Evolutionary conservation across 1,139 yeast species (phyloP).

Genomic region (Saccharomyces hybrid): DNA sequence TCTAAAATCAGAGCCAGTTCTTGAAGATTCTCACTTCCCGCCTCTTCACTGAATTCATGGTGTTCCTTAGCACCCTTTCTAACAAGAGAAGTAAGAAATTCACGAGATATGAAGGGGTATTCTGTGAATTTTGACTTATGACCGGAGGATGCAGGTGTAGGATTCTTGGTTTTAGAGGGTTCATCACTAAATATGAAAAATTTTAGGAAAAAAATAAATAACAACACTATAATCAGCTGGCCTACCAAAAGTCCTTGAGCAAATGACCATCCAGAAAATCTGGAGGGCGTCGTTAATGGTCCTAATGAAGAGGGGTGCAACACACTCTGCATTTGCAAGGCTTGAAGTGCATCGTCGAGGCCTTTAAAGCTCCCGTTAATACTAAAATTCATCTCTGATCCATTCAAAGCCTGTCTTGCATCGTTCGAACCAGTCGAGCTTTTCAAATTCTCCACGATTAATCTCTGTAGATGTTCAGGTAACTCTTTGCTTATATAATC

Average conservation of each 20-base stretch:
- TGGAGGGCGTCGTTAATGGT: background rate
- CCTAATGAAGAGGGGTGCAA: background rate
- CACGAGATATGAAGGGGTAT: slow-evolving; percentile 27
- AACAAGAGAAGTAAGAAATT: slow-evolving; percentile 23
- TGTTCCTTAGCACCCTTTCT: slow-evolving; percentile 20
- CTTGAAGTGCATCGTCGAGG: background rate
- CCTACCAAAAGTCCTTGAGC: slow-evolving; percentile 77
- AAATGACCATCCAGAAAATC: slow-evolving; percentile 45
- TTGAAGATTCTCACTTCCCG: slow-evolving; percentile 28
- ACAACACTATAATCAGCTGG: slow-evolving; percentile 71
- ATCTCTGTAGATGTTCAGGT: slow-evolving; percentile 32
- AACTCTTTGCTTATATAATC: slow-evolving; percentile 32
- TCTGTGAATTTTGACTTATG: slow-evolving; percentile 8
- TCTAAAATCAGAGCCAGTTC: slow-evolving; percentile 54
- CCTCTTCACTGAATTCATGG: slow-evolving; percentile 20
- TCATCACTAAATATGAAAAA: slow-evolving; percentile 82
- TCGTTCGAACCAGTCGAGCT: slow-evolving; percentile 1
- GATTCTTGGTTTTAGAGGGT: slow-evolving; percentile 15
- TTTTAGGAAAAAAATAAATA: slow-evolving; percentile 66
- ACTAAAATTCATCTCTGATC: background rate
- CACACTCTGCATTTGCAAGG: background rate
- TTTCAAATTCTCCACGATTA: slow-evolving; percentile 19
- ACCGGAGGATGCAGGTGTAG: slow-evolving; percentile 12
- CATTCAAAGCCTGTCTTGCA: background rate
- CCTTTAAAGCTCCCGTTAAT: background rate